These are phyloP conservation scores for Penicillium riverlandense DNA, from an alignment of 495 filamentous ascomycete genomes.

Conservation along the genomic window DNA sequence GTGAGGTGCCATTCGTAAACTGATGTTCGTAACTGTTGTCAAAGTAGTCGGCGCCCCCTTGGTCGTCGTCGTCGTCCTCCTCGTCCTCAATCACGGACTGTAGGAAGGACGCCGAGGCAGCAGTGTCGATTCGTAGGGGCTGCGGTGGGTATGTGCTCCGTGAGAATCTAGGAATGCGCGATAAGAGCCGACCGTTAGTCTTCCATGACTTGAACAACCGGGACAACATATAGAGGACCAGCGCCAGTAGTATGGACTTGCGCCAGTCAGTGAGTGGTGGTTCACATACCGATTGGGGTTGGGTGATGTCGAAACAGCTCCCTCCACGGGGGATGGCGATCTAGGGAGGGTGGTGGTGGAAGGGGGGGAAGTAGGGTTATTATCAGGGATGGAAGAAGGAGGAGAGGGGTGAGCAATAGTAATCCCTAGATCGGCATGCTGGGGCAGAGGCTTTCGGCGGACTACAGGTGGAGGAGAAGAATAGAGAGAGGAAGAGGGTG, in stretches of 20 bases:
- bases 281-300: slow-evolving; percentile 37
- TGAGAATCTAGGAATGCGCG: slow-evolving; percentile 28
- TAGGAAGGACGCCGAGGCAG: slow-evolving; percentile 15
- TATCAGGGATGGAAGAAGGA: slow-evolving; percentile 20
- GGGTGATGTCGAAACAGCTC: slow-evolving; percentile 27
- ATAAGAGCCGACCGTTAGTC: slow-evolving; percentile 24
- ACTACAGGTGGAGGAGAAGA: slow-evolving; percentile 16
- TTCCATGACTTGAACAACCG: slow-evolving; percentile 15
- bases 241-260: neutral
- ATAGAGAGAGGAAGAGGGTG: slow-evolving; percentile 5
- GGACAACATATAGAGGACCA: slow-evolving; percentile 15
- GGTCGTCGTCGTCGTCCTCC: slow-evolving; percentile 21
- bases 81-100: slow-evolving; percentile 14
- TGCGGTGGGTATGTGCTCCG: slow-evolving; percentile 23
- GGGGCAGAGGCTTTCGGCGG: slow-evolving; percentile 34
- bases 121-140: slow-evolving; percentile 33
- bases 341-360: slow-evolving; percentile 13
- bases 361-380: slow-evolving; percentile 17
- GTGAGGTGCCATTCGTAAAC: slow-evolving; percentile 36
- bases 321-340: slow-evolving; percentile 21
- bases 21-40: slow-evolving; percentile 24
- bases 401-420: slow-evolving; percentile 21
- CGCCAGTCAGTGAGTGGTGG: neutral
- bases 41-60: slow-evolving; percentile 25
- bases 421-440: slow-evolving; percentile 25